These are phyloP conservation scores for Hypomyces perniciosus DNA, from an alignment of 2,329 filamentous ascomycete genomes.

Conservation along the genomic window DNA sequence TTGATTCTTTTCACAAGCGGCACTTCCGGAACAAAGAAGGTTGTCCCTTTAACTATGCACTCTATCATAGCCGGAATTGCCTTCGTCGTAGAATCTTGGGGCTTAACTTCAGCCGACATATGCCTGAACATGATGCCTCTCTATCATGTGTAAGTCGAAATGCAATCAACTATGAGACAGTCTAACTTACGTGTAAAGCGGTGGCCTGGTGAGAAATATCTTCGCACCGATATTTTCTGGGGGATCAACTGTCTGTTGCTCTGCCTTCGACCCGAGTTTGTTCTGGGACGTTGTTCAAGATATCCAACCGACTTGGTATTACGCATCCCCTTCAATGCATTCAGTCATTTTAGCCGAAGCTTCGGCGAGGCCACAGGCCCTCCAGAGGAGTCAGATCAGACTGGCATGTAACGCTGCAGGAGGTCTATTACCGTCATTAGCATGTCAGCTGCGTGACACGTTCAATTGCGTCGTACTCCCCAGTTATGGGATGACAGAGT, in stretches of 20 bases:
- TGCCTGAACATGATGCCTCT: conserved; percentile 57
- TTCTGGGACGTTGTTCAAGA: conserved; percentile 51
- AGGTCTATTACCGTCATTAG: conserved; percentile 45
- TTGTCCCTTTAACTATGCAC: conserved; percentile 47
- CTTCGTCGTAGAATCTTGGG: conserved; percentile 50
- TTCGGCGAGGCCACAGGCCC: conserved; percentile 31
- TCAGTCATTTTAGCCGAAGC: conserved; percentile 46
- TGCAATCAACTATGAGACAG: background rate
- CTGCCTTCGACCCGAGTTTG: conserved; percentile 46
- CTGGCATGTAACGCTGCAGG: conserved; percentile 53
- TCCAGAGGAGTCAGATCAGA: conserved; percentile 39
- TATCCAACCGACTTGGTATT: conserved; percentile 49
- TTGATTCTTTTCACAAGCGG: conserved; percentile 53
- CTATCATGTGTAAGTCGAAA: conserved; percentile 44
- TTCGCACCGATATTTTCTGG: conserved; percentile 49
- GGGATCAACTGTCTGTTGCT: conserved; percentile 48
- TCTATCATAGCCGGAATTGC: conserved; percentile 45
- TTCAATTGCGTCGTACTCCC: conserved; percentile 48
- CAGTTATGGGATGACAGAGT: conserved; percentile 55
- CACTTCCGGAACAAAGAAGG: conserved; percentile 53
- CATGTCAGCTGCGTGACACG: conserved; percentile 40
- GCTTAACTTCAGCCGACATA: conserved; percentile 38
- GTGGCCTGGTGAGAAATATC: conserved; percentile 48
- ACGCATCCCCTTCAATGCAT: conserved; percentile 53
- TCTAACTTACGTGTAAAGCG: conserved; percentile 25